These are phyloP conservation scores for Epichloe festucae DNA, from an alignment of 2,329 filamentous ascomycete genomes.

Conservation along the genomic window DNA sequence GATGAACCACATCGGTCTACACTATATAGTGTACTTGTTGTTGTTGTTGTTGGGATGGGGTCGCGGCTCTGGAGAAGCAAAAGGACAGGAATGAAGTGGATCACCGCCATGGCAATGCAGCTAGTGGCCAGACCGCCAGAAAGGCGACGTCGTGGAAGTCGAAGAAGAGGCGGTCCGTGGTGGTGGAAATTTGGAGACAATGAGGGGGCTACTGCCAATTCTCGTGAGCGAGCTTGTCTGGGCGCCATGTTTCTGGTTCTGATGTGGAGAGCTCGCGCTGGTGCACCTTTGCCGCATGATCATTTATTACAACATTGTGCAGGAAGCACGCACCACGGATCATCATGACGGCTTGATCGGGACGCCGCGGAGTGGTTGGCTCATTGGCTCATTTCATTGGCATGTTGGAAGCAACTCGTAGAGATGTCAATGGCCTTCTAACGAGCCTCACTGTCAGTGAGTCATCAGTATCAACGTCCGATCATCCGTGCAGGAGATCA, in stretches of 20 bases:
- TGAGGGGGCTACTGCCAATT: not conserved
- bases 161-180: not conserved
- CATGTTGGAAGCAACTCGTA: too few relatives aligned
- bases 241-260: not conserved
- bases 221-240: not conserved
- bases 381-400: too few relatives aligned
- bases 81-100: not conserved
- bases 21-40: too few relatives aligned
- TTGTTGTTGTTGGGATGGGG: not conserved
- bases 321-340: too few relatives aligned
- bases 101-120: not conserved
- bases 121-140: not conserved
- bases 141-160: not conserved
- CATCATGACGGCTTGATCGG: too few relatives aligned
- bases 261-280: not conserved
- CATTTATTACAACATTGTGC: too few relatives aligned
- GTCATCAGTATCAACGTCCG: too few relatives aligned
- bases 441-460: too few relatives aligned
- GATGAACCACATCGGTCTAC: too few relatives aligned
- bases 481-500: too few relatives aligned
- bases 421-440: too few relatives aligned
- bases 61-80: not conserved
- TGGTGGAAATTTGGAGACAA: not conserved
- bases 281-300: not conserved
- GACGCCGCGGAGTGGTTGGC: too few relatives aligned